A percentile compares a stretch with the other conserved stretches of the same genome.
These are phyloP conservation scores for Camelina hispida DNA, from an alignment of 345 rosid species.

Conservation along the genomic window DNA sequence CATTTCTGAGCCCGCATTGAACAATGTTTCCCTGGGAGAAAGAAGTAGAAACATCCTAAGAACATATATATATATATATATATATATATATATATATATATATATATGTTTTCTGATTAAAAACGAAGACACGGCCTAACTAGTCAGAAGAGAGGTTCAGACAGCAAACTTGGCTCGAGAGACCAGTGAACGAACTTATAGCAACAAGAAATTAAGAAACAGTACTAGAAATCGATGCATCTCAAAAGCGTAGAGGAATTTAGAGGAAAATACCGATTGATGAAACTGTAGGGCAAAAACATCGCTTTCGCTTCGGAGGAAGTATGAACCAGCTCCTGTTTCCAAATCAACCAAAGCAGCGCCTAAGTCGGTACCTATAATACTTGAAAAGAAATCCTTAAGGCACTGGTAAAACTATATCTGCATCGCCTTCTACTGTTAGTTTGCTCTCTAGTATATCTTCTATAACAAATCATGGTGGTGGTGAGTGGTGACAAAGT, in stretches of 20 bases:
- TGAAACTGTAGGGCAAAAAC: slow-evolving; percentile 71
- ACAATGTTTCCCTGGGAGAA: slow-evolving; percentile 68
- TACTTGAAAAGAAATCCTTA: not conserved
- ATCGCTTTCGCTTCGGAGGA: slow-evolving; percentile 73
- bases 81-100: no score
- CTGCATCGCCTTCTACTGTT: slow-evolving; percentile 13
- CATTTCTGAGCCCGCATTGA: slow-evolving; percentile 87
- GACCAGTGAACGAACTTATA: not conserved
- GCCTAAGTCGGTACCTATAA: slow-evolving; percentile 73
- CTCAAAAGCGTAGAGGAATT: not conserved
- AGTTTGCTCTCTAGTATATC: slow-evolving; percentile 8
- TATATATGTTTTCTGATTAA: not conserved
- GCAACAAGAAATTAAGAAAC: not conserved
- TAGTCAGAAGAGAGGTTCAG: slow-evolving; percentile 19
- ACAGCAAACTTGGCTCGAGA: slow-evolving; percentile 9
- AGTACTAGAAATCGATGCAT: slow-evolving; percentile 8
- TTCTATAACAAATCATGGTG: slow-evolving; percentile 33
- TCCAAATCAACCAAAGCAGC: slow-evolving; percentile 75
- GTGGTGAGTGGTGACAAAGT: not conserved
- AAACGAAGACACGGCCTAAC: slow-evolving; percentile 7
- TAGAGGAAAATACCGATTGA: slow-evolving; percentile 56
- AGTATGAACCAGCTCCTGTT: slow-evolving; percentile 65
- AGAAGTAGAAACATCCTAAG: slow-evolving; percentile 17
- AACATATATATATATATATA: not conserved
- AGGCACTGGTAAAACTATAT: not conserved